A percentile compares a stretch with the other conserved stretches of the same genome.
Conservation (phyloP, 2,329 filamentous ascomycete species). For the Myriosclerotinia duriaeana region DNA sequence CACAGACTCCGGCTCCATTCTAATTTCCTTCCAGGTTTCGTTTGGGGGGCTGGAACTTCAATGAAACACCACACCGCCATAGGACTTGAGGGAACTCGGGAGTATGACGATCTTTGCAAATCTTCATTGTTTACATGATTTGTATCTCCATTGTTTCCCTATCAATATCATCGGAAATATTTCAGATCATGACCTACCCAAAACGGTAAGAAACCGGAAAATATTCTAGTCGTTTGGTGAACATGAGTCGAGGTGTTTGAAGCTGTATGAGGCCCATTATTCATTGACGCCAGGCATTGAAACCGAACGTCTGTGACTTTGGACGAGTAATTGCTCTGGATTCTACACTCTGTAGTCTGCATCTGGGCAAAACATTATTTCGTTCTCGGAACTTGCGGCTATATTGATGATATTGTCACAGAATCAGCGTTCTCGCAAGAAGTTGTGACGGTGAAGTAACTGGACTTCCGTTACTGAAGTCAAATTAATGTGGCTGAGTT, state of each 20-base stretch:
- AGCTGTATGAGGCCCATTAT: neutral
- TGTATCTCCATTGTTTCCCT: neutral
- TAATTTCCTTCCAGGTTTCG: constrained; percentile 11
- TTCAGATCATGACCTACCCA: neutral
- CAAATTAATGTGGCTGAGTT: constrained; percentile 13
- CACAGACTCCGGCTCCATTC: constrained; percentile 3
- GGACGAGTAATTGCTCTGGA: neutral
- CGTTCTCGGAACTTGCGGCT: neutral
- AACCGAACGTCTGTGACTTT: neutral
- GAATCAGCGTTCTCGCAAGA: neutral
- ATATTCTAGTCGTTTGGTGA: neutral
- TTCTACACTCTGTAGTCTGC: too few relatives aligned
- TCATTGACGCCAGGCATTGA: neutral
- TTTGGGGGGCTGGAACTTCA: neutral
- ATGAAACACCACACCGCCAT: constrained; percentile 6
- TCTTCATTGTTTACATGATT: neutral
- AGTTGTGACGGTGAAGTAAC: constrained; percentile 7
- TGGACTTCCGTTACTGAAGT: neutral
- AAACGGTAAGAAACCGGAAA: neutral
- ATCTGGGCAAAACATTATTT: neutral
- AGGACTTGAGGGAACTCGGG: neutral
- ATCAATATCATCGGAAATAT: neutral
- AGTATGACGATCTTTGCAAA: neutral
- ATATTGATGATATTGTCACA: constrained; percentile 11
- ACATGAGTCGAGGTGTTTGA: constrained; percentile 5